Conservation (phyloP, 176 grass and related monocot genomes). For the Echinochloa phyllopogon region DNA sequence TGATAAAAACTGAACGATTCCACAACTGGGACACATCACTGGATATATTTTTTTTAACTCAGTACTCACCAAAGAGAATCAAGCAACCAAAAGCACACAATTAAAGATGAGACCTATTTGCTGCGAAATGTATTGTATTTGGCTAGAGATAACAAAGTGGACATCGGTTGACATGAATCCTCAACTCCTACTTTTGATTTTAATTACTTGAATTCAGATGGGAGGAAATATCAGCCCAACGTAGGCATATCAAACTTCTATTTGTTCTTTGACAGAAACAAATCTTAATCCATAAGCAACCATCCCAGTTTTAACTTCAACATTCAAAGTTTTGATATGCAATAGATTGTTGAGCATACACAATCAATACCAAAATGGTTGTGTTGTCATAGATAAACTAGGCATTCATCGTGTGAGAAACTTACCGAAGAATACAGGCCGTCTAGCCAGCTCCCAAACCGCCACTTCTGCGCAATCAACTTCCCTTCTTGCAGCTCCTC, state of each 20-base stretch:
- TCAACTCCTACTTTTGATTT: not conserved
- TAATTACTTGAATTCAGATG: not conserved
- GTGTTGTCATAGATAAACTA: constrained; percentile 1
- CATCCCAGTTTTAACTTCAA: not conserved
- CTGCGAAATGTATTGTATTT: too few relatives aligned
- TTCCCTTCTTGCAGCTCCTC: constrained; percentile 95
- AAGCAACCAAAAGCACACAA: not conserved
- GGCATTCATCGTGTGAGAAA: not conserved
- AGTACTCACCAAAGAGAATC: not conserved
- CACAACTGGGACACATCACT: not conserved
- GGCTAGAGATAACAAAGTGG: not conserved
- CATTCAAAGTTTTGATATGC: not conserved
- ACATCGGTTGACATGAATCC: not conserved
- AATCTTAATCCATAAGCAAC: not conserved
- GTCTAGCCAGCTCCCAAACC: constrained; percentile 85
- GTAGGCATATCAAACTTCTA: constrained; percentile 1
- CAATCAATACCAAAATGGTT: not conserved
- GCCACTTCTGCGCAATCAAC: constrained; percentile 93
- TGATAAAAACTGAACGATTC: not conserved
- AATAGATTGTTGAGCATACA: not conserved
- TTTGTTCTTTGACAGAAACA: not conserved
- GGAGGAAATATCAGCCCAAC: not conserved
- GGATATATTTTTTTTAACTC: not conserved
- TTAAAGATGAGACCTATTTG: not conserved
- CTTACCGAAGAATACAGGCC: constrained; percentile 75